Conservation (phyloP, 495 filamentous ascomycete genomes). For the Neurospora hispaniola region DNA sequence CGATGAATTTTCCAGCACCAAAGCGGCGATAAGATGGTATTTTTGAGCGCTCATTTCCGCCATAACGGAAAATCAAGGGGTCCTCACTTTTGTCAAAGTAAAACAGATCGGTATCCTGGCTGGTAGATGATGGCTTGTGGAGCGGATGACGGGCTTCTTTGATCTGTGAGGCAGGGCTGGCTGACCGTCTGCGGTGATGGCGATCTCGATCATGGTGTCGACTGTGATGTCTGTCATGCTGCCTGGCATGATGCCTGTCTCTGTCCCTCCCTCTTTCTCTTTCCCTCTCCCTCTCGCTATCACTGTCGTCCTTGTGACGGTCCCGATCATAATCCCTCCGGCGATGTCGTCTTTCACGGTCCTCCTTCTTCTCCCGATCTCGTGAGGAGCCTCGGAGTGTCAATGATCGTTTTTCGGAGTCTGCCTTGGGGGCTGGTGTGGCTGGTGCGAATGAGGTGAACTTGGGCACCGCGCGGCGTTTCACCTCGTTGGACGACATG, state of each 20-base stretch:
- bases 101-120: slow-evolving; percentile 17
- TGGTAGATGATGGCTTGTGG: background rate
- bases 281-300: slow-evolving; percentile 8
- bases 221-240: background rate
- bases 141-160: background rate
- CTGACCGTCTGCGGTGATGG: background rate
- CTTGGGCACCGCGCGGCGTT: slow-evolving; percentile 42
- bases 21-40: slow-evolving; percentile 33
- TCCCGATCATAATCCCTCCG: background rate
- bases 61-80: slow-evolving; percentile 33
- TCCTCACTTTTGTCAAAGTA: slow-evolving; percentile 34
- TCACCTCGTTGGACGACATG: slow-evolving; percentile 25
- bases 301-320: background rate
- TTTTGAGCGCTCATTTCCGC: slow-evolving; percentile 27
- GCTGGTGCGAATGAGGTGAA: slow-evolving; percentile 57
- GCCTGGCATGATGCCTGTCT: background rate
- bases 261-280: background rate
- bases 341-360: background rate
- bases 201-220: background rate
- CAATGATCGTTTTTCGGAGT: background rate
- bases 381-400: background rate
- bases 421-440: background rate
- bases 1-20: slow-evolving; percentile 30
- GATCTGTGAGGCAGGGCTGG: background rate
- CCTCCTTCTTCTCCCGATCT: background rate